These are phyloP conservation scores for Tulasnella sp. DNA, from an alignment of 768 basidiomycete genomes.

Conservation along the genomic window DNA sequence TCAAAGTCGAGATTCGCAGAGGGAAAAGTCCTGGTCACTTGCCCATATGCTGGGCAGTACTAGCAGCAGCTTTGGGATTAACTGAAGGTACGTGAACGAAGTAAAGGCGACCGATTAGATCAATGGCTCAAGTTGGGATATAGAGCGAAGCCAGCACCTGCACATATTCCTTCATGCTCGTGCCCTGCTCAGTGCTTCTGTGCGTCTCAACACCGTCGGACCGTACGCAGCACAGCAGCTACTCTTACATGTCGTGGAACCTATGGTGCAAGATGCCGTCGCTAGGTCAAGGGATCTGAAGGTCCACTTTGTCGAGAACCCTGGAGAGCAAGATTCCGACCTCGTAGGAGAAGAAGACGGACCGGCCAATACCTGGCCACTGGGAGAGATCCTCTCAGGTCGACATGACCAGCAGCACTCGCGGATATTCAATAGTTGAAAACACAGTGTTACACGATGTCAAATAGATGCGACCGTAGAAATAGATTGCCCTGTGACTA, in stretches of 20 bases:
- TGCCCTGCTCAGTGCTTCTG: slow-evolving; percentile 79
- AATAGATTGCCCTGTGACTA: background rate
- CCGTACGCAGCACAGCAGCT: slow-evolving; percentile 89
- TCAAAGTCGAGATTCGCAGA: slow-evolving; percentile 55
- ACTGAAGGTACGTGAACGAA: slow-evolving; percentile 42
- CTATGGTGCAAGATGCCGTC: slow-evolving; percentile 48
- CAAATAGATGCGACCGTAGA: background rate
- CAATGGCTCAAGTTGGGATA: background rate
- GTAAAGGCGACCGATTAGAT: too few species aligned
- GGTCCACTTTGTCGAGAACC: slow-evolving; percentile 17
- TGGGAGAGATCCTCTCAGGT: slow-evolving; percentile 83
- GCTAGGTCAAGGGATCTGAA: slow-evolving; percentile 35
- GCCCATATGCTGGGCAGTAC: slow-evolving; percentile 80
- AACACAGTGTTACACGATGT: background rate
- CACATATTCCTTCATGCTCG: slow-evolving; percentile 90
- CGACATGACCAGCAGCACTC: slow-evolving; percentile 94
- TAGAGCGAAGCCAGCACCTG: slow-evolving; percentile 76
- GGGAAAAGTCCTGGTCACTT: slow-evolving; percentile 70
- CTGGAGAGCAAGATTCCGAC: background rate
- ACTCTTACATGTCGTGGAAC: slow-evolving; percentile 58
- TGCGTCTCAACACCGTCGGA: slow-evolving; percentile 83
- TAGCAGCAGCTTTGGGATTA: slow-evolving; percentile 67
- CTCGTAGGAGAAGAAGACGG: slow-evolving; percentile 27
- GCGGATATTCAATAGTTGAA: slow-evolving; percentile 70
- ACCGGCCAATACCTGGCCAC: slow-evolving; percentile 88